Base-by-base conservation (phyloP, 2,329 filamentous ascomycete species). In the Ophiostoma montium region DNA sequence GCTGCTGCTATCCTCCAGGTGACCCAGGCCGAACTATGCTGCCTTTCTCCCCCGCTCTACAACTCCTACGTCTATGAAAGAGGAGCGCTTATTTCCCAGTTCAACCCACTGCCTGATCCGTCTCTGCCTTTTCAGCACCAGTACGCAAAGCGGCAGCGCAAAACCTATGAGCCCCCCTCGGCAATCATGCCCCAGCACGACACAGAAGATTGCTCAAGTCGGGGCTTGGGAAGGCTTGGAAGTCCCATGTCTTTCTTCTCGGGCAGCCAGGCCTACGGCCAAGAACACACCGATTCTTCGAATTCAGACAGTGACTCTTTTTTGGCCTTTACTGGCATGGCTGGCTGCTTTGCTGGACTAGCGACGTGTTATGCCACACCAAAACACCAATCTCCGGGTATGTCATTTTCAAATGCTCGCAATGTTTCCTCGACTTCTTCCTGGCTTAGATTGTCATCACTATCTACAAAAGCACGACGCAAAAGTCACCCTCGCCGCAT, bases 291-390 rank as follows among this genome's bases (percentile, higher is more conserved):
- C 8, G 23, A 5, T 27, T 27, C 23, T 27, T 5, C 23, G n/a
- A n/a, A n/a, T n/a, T n/a, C 33, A 16, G 31, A 23, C 11, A 35
- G 51, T 3, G 12, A 12, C 10, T 50, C 49, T 5, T 48, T 53
- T 31, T 32, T 53, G 5, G 46, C 41, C 12, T 21, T 46, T 3
- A 49, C 51, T 3, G 43, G 46, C 1, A 36, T 53, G 45, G n/a
- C 47, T 48, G 16, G 49, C 43, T 52, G 47, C 48, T 36, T 45
- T 50, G 7, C 52, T 30, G 61, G 57, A 51, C 60, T 67, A 35
- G 53, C 60, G 27, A 50, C 65, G 47, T 69, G 65, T 50, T 55
- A 60, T 30, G 59, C 64, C n/a, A 65, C 61, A 48, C 58, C 61
- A 39, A 55, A 59, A 19, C 61, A 61, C 54, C 63, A 63, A 23